These are phyloP conservation scores for Alisma plantagoaquatica DNA, from an alignment of 106 monocot genomes.

Conservation along the genomic window DNA sequence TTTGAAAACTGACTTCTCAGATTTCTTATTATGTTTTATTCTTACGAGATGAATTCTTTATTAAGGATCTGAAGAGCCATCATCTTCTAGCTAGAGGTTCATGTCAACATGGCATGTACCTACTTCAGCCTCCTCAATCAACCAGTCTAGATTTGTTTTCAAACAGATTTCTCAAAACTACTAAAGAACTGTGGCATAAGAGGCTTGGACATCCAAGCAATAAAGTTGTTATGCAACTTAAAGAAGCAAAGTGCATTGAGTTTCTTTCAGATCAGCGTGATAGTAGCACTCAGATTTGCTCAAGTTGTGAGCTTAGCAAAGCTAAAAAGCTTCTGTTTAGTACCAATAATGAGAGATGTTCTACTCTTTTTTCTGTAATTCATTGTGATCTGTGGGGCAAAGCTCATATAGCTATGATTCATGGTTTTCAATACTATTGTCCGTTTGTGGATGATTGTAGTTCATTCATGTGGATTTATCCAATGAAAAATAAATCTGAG, in stretches of 20 bases:
- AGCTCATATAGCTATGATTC: neutral
- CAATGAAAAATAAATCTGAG: neutral
- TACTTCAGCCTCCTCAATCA: too few relatives aligned
- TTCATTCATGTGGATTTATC: constrained; percentile 9
- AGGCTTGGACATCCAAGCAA: too few relatives aligned
- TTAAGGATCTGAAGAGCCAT: neutral
- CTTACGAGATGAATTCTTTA: neutral
- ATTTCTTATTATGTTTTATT: too few relatives aligned
- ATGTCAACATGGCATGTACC: neutral
- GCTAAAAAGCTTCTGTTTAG: neutral
- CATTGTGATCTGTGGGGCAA: constrained; percentile 10
- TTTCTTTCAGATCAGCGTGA: too few relatives aligned
- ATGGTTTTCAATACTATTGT: constrained; percentile 7
- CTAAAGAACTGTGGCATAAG: too few relatives aligned
- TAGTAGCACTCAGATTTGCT: too few relatives aligned
- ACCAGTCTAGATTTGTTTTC: too few relatives aligned
- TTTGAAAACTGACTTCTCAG: too few relatives aligned
- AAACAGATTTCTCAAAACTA: too few relatives aligned
- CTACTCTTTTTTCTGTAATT: neutral
- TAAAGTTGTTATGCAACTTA: too few relatives aligned
- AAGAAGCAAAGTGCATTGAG: too few relatives aligned
- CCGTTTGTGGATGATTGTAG: too few relatives aligned
- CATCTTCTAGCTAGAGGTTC: neutral
- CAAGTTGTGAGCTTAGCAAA: neutral
- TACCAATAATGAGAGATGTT: neutral